Evolutionary conservation across 2,329 filamentous ascomycete species (phyloP).

Genomic region (Ascochyta rabiei): DNA sequence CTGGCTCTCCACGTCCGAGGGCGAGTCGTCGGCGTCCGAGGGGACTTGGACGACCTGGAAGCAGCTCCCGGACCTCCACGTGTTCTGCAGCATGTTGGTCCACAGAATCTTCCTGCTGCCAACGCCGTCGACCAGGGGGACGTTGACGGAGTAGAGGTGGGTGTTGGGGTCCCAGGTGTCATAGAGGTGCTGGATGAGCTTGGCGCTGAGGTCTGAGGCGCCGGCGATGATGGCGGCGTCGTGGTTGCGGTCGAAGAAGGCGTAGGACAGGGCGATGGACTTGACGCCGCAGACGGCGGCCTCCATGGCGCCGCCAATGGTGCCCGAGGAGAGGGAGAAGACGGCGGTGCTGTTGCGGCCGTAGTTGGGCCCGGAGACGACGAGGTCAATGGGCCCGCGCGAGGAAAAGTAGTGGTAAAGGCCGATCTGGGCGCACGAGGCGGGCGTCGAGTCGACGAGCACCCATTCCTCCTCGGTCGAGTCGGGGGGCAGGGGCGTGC

Average conservation of each 20-base stretch:
- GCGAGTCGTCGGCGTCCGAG: constrained; percentile 62
- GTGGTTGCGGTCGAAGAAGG: constrained; percentile 86
- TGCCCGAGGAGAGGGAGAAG: constrained; percentile 57
- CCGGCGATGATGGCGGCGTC: constrained; percentile 80
- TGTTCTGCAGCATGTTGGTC: constrained; percentile 87
- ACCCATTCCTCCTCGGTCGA: constrained; percentile 55
- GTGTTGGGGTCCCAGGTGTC: constrained; percentile 73
- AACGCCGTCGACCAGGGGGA: constrained; percentile 81
- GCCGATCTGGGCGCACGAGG: constrained; percentile 57
- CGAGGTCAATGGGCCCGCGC: constrained; percentile 54
- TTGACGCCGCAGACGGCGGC: constrained; percentile 54
- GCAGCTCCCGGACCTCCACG: constrained; percentile 83
- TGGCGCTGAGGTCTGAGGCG: constrained; percentile 75
- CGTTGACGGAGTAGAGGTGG: constrained; percentile 90
- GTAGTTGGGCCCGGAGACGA: constrained; percentile 58
- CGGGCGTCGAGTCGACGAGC: constrained; percentile 57
- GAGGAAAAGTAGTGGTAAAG: constrained; percentile 54
- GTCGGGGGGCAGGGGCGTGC: constrained; percentile 37
- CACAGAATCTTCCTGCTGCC: constrained; percentile 76
- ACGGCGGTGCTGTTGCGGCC: constrained; percentile 58
- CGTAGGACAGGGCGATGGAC: constrained; percentile 85
- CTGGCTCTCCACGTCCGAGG: constrained; percentile 72
- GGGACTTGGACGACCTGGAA: constrained; percentile 80
- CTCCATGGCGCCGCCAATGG: constrained; percentile 58
- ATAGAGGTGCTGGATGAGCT: constrained; percentile 78